Conservation (phyloP, 768 basidiomycete genomes). For the Ramaria rubella region DNA sequence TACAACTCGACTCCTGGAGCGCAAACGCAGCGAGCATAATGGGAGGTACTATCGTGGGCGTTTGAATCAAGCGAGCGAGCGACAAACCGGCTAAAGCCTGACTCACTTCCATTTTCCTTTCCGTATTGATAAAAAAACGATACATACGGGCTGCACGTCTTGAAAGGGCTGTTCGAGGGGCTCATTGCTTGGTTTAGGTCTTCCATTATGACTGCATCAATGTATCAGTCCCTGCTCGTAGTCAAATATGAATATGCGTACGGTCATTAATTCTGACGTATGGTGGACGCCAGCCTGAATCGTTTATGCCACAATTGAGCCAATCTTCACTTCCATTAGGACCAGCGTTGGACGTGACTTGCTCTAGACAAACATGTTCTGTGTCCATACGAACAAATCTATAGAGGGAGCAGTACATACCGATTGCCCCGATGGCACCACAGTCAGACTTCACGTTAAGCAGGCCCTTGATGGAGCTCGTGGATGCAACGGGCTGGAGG, state of each 20-base stretch:
- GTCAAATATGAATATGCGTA: constrained; percentile 12
- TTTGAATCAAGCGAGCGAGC: background rate
- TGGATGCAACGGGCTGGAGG: background rate
- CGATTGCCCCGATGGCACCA: constrained; percentile 44
- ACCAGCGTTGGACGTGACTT: constrained; percentile 44
- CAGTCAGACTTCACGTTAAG: constrained; percentile 24
- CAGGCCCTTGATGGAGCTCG: background rate
- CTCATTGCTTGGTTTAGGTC: constrained; percentile 44
- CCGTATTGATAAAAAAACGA: constrained; percentile 55
- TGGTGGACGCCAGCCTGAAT: constrained; percentile 68
- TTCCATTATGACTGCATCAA: constrained; percentile 31
- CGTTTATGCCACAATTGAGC: constrained; percentile 70
- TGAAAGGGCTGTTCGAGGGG: constrained; percentile 48
- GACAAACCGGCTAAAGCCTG: background rate
- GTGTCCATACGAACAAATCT: constrained; percentile 1
- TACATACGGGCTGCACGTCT: constrained; percentile 46
- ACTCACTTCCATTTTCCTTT: constrained; percentile 35
- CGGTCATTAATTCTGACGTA: constrained; percentile 42
- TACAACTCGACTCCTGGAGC: constrained; percentile 82
- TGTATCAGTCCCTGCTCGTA: background rate
- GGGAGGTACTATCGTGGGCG: constrained; percentile 43
- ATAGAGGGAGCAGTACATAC: constrained; percentile 26
- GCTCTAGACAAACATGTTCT: constrained; percentile 28
- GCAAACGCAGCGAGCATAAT: constrained; percentile 82
- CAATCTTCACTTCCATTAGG: constrained; percentile 49